A percentile compares a stretch with the other conserved stretches of the same genome.
phyloP scores from a whole-genome alignment of 768 basidiomycete species.

The Saitozyma podzolica region DNA sequence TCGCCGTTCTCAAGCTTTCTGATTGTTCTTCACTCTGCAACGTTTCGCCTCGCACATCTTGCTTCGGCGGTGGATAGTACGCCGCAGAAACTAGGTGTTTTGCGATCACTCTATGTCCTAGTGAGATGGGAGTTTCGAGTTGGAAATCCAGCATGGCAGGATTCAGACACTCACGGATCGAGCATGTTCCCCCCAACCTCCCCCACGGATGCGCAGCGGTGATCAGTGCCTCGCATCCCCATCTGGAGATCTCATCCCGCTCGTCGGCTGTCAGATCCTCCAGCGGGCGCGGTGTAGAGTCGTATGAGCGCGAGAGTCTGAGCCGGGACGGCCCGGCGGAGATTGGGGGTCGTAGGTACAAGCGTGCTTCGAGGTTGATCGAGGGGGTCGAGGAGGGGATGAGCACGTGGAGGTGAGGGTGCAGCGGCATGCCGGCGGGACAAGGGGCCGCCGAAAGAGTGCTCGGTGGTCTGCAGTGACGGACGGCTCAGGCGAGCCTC shows the following conservation, averaged over 20 bases:
- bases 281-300: background rate
- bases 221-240: constrained; percentile 24
- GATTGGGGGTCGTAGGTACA: constrained; percentile 27
- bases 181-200: constrained; percentile 38
- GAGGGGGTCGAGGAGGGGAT: constrained; percentile 23
- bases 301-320: background rate
- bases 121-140: background rate
- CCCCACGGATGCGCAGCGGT: constrained; percentile 41
- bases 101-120: constrained; percentile 25
- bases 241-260: background rate
- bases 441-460: background rate
- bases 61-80: background rate
- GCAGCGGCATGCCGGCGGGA: constrained; percentile 8
- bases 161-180: constrained; percentile 31
- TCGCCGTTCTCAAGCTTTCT: constrained; percentile 12
- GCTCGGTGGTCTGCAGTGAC: too few species aligned
- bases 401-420: constrained; percentile 29
- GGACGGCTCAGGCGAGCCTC: too few species aligned
- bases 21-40: background rate
- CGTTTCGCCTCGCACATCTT: background rate
- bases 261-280: background rate
- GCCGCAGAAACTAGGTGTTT: constrained; percentile 25
- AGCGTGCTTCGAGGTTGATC: constrained; percentile 32
- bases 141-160: too few species aligned
- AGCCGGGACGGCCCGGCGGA: background rate